Evolutionary conservation across 805 yeast genomes (phyloP), one percentile per base, ranked within the genome.

Genomic region (Deakozyma indianensis): DNA sequence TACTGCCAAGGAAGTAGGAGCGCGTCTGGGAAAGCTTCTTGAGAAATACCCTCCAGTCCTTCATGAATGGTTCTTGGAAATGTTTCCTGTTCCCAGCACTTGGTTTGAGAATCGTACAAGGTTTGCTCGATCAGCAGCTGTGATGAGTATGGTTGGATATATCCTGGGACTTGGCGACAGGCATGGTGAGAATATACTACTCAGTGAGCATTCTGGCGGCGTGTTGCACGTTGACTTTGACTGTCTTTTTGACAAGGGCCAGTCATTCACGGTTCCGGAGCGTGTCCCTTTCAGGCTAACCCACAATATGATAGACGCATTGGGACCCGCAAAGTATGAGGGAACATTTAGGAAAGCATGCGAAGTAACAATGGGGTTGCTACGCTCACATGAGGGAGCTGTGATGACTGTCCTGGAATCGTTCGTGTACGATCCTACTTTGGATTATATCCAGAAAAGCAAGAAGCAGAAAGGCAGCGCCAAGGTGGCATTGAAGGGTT

Each of bases 111-210:
- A 90, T 1, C 65, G 97, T 46, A 80, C 78, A 43, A 68, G 70
- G 28, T 94, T 74, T 58, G 78, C 84, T 0, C 69, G 94, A 45
- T 78, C 95, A 0, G 69, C 83, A 23, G 96, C 96, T 0, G 97
- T 90, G 0, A 92, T 94, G 98, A 87, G 96, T 0, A 86, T 92
- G 69, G 95, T 90, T 3, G 98, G 99, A 0, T 85, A 84, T 58
- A 77, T 92, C 41, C 69, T 92, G 23, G 98, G 98, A 5, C 70
- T 92, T 43, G 99, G 99, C 22, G 99, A 92, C 62, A 71, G 99
- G 35, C 99, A 92, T 59, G 83, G 95, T 53, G 99, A 92, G 57
- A 92, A 92, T 56, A 76, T 92, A 20, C 63, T 92, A 45, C 66
- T 90, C 32, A 73, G 79, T 54, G 80, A 80, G 49, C 73, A 70